Evolutionary conservation across 441 rosid genomes (phyloP).

Genomic region (Adansonia madagascariensis): DNA sequence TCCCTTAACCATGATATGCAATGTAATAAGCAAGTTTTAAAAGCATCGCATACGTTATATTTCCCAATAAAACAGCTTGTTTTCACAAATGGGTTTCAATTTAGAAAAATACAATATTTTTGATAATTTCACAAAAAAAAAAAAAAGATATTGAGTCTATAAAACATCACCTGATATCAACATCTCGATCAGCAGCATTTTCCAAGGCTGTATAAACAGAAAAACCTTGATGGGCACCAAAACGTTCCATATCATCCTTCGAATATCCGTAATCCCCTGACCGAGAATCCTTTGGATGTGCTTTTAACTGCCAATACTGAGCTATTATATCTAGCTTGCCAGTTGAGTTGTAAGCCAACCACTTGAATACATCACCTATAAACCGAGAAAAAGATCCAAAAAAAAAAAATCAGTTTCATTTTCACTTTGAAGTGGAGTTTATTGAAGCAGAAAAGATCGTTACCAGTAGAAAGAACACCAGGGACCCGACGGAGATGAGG

Average conservation of each 20-base stretch:
- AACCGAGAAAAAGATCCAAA: slow-evolving; percentile 2
- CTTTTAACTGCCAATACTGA: slow-evolving; percentile 81
- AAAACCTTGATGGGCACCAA: slow-evolving; percentile 65
- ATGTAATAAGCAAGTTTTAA: background rate
- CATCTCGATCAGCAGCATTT: slow-evolving; percentile 67
- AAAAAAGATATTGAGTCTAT: background rate
- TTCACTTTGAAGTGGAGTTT: background rate
- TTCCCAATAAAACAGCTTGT: background rate
- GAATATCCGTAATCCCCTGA: slow-evolving; percentile 91
- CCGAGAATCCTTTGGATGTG: slow-evolving; percentile 64
- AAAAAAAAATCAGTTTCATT: slow-evolving; percentile 1
- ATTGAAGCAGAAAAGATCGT: background rate
- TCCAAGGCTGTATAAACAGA: slow-evolving; percentile 64
- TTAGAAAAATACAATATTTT: background rate
- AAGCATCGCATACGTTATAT: background rate
- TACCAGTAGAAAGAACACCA: slow-evolving; percentile 82
- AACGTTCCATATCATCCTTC: slow-evolving; percentile 46
- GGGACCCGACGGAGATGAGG: slow-evolving; percentile 67
- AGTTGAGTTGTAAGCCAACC: slow-evolving; percentile 83
- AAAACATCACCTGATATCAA: slow-evolving; percentile 57
- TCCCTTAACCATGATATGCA: background rate
- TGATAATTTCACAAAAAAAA: background rate
- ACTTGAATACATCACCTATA: slow-evolving; percentile 75
- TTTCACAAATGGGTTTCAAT: background rate
- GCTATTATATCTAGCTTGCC: slow-evolving; percentile 72